Evolutionary conservation across 768 basidiomycete species (phyloP), one percentile per base, ranked within the genome.

Genomic region (Ephemerocybe angulata): DNA sequence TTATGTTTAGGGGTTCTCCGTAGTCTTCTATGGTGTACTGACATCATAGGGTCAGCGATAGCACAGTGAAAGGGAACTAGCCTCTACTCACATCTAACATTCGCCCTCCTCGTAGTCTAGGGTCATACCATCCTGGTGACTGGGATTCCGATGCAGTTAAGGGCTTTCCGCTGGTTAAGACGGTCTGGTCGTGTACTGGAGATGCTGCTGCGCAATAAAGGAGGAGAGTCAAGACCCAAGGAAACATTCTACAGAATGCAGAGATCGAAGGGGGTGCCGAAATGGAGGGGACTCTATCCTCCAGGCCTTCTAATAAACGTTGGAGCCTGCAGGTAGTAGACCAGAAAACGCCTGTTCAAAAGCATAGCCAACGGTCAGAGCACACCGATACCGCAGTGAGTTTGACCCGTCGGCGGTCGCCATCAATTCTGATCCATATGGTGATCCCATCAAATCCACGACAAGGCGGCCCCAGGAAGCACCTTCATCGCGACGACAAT

Each of bases 1-100:
- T 87, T 44, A 90, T 76, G 62, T 94, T 94, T 54, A 94, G 70
- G 12, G 92, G 92, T 70, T 94, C 92, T 40, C 92, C 92, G 30
- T 76, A 76, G 55, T 73, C 72, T 52, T 76, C 76, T 3, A 79
- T 83, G 7, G 87, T 85, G 68, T 77, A 90, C 89, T 91, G 52
- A 28, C 56, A 49, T 22, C 52, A 41, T 27, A 10, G 43, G 24
- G 40, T 43, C 43, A 38, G 55, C 42, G 11, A 19, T 41, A 31
- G n/a, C 53, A 17, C 7, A 46, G 11, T 42, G 48, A 37, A 22
- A 29, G 24, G 30, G 33, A 46, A 35, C 21, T 27, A n/a, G 15
- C 30, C 7, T 40, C 13, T 19, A 62, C 85, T 65, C 62, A 93
- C 91, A 65, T 94, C 91, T 38, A 93, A 70, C 56, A 91, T 76